A percentile compares a stretch with the other conserved stretches of the same genome.
Evolutionary conservation across 352 stramenopile genomes (phyloP).

Genomic region (Globisporangium rhizosaccharum): DNA sequence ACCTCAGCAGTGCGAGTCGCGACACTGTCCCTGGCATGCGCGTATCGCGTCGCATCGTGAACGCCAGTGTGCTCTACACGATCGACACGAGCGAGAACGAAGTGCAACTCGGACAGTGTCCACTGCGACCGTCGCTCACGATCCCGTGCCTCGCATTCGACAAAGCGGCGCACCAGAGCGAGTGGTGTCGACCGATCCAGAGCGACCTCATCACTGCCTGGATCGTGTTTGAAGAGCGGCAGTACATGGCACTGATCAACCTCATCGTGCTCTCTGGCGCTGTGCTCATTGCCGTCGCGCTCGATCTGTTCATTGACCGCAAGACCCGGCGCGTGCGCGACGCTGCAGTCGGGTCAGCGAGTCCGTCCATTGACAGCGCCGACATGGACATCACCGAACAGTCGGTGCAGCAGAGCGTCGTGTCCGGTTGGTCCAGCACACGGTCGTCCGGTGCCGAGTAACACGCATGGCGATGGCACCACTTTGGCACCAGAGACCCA

Average conservation of each 20-base stretch:
- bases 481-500: no score
- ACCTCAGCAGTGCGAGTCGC: conserved; percentile 11
- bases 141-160: conserved; percentile 22
- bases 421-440: conserved; percentile 6
- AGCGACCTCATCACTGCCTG: conserved; percentile 20
- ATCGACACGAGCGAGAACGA: conserved; percentile 19
- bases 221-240: conserved; percentile 20
- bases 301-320: conserved; percentile 26
- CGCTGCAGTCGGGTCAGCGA: conserved; percentile 4
- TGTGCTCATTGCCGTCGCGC: conserved; percentile 20
- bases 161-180: conserved; percentile 9
- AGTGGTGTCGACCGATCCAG: conserved; percentile 24
- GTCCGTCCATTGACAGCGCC: conserved; percentile 23
- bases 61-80: conserved; percentile 8
- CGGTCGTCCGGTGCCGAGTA: conserved; percentile 11
- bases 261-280: conserved; percentile 22
- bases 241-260: conserved; percentile 21
- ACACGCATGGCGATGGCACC: no score
- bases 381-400: conserved; percentile 18
- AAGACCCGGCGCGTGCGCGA: conserved; percentile 15
- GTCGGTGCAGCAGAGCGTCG: conserved; percentile 4
- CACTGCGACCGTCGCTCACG: conserved; percentile 11
- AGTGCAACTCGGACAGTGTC: conserved; percentile 7
- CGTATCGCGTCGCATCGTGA: conserved; percentile 1
- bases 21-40: conserved; percentile 2